Percentiles rank a stretch among this genome's conserved stretches.
Conservation (phyloP, 1,139 yeast species). For the Schizosaccharomyces versatilis region DNA sequence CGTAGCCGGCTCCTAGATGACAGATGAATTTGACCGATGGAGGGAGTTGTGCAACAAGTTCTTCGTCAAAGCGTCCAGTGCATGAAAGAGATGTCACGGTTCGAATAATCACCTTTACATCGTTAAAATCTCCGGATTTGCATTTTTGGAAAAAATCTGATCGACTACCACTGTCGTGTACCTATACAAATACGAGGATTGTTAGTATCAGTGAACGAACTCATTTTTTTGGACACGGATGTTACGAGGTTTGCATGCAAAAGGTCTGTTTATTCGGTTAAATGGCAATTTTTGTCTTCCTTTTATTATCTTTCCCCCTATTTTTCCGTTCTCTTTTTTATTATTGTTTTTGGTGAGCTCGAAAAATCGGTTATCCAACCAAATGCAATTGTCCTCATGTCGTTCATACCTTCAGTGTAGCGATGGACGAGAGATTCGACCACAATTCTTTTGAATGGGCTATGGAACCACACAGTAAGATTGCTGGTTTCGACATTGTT, state of each 20-base stretch:
- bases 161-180: slow-evolving; percentile 14
- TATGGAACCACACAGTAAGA: no score
- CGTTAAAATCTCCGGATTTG: slow-evolving; percentile 16
- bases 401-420: no score
- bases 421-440: no score
- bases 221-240: background rate
- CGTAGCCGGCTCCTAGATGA: slow-evolving; percentile 90
- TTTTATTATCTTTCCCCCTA: background rate
- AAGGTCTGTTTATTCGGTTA: background rate
- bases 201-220: background rate
- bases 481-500: no score
- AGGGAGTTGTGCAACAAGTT: slow-evolving; percentile 41
- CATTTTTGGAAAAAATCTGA: slow-evolving; percentile 19
- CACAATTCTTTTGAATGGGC: no score
- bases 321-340: background rate
- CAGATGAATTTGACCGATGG: slow-evolving; percentile 37
- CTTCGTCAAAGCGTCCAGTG: slow-evolving; percentile 58
- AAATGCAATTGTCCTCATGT: no score
- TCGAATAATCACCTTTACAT: slow-evolving; percentile 19
- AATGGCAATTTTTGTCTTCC: background rate
- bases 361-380: no score
- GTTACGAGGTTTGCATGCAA: background rate
- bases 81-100: slow-evolving; percentile 12
- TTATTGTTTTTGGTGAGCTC: no score
- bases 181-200: background rate